Base-by-base conservation (phyloP, 345 rosid species). In the Rhodomyrtus tomentosa region DNA sequence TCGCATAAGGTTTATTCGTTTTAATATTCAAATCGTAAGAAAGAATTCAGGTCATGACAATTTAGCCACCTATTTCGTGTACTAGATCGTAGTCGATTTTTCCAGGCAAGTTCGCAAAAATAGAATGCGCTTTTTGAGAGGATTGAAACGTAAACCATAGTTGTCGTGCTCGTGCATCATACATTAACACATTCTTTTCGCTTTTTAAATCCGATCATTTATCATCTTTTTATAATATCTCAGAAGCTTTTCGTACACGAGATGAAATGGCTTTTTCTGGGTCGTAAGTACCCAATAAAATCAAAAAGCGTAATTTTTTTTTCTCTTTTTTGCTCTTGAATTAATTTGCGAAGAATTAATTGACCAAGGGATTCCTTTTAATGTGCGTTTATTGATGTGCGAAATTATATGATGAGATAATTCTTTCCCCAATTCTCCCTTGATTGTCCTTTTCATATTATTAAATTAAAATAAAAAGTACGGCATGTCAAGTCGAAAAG, bases 281-380 rank as follows among this genome's bases (percentile, higher is more conserved):
- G 10, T 18, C 45, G 20, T 36, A 0, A 7, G 16, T 16, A 51
- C 3, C 1, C 13, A 5, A 2, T 1, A 2, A 3, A 0, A 27
- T 5, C 14, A 59, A 59, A 29, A 29, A 7, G 20, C 4, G 5
- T 29, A 14, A 15, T 59, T 36, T 2, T 49, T 10, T 42, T 42
- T 5, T 49, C 5, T 40, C 5, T 21, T 32, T 32, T 8, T 32
- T 0, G 7, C 45, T 62, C 11, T 10, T 2, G n/a, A 55, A 20
- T 22, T 55, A 22, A 55, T 24, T 4, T 2, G 24, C 3, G 0
- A 18, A 36, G 36, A 32, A 18, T 68, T 0, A 68, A 10, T 8
- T 12, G 4, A 24, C 40, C 20, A 18, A 32, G 18, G 45, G 12
- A 18, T 36, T 9, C 9, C 6, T 21, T 36, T 68, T 9, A 2